Base-by-base conservation (phyloP, 257 asterid species). In the Cruciata laevipes region DNA sequence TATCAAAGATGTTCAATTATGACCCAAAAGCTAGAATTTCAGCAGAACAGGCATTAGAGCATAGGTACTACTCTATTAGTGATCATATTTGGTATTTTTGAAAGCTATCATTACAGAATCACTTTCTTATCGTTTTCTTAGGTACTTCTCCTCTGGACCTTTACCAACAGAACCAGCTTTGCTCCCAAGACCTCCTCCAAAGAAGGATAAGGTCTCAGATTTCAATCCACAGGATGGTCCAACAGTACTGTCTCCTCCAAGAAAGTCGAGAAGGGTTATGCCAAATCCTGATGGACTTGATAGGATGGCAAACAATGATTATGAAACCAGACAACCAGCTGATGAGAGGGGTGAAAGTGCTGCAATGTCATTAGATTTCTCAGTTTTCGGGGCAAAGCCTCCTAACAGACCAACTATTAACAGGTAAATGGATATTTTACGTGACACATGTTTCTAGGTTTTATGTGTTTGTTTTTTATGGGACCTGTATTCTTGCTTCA, bases 241-340 rank as follows among this genome's bases (percentile, higher is more conserved):
- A 1, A 84, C 91, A 30, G 95, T 93, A 33, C 76, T 90, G 78
- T 94, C 99, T 73, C 99, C 99, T 68, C 99, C 95, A 63, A 87
- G 97, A 78, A 94, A 90, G 86, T 83, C 86, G 42, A 87, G 97
- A 81, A 88, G 96, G 77, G 96, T 94, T 78, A 90, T 87, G 95
- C 92, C 96, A 47, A 76, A 84, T 20, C 95, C 89, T 40, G 96
- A 90, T 78, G 94, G 92, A 63, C 75, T 86, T 71, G 95, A 78
- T 66, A 84, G 75, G 78, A 73, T 71, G 69, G 90, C 85, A 25
- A 94, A 71, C 49, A 86, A 79, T 78, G 91, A 80, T 47, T 77
- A 90, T 69, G 96, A 83, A 71, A 64, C 52, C 37, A 81, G 83
- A 79, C 89, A 77, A 66, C 57, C 83, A 62, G 87, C 76, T 73